phyloP scores from a whole-genome alignment of 495 filamentous ascomycete species.

The Penicillium crystallinum region DNA sequence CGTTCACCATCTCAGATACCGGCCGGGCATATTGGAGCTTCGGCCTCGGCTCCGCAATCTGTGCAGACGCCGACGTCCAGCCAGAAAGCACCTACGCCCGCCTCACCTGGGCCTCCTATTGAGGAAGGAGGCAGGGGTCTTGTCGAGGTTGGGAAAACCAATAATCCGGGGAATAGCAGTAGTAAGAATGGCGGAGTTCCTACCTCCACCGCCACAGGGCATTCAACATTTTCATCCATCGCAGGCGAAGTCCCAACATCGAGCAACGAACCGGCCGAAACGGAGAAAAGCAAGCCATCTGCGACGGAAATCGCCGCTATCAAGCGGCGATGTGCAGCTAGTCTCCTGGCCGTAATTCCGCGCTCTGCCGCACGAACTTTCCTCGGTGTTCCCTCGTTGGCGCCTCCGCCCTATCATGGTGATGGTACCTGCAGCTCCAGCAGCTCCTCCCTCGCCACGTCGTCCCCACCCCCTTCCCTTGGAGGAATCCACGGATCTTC shows the following conservation, averaged over 20 bases:
- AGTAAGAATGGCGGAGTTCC: constrained; percentile 18
- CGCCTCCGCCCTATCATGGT: constrained; percentile 8
- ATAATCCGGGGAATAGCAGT: neutral
- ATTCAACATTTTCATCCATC: neutral
- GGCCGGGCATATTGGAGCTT: constrained; percentile 18
- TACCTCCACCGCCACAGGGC: neutral
- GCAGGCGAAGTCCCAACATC: constrained; percentile 6
- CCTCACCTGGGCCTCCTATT: neutral
- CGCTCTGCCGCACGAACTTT: constrained; percentile 34
- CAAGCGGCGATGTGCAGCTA: constrained; percentile 51
- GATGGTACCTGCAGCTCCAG: constrained; percentile 27
- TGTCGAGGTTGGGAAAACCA: constrained; percentile 16
- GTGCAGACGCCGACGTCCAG: constrained; percentile 23
- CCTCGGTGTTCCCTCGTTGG: constrained; percentile 27
- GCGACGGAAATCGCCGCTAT: constrained; percentile 44
- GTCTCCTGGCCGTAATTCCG: constrained; percentile 46
- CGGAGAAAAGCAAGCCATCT: constrained; percentile 18
- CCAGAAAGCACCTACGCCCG: constrained; percentile 10
- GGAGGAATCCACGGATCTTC: constrained; percentile 4
- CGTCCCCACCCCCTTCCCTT: constrained; percentile 11
- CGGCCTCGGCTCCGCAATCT: constrained; percentile 26
- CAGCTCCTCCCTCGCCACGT: constrained; percentile 12
- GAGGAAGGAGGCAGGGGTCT: constrained; percentile 2
- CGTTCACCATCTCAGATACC: constrained; percentile 29
- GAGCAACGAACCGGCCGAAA: neutral